Base-by-base conservation (phyloP, 208 protist species). In the Leishmania martiniquensis region DNA sequence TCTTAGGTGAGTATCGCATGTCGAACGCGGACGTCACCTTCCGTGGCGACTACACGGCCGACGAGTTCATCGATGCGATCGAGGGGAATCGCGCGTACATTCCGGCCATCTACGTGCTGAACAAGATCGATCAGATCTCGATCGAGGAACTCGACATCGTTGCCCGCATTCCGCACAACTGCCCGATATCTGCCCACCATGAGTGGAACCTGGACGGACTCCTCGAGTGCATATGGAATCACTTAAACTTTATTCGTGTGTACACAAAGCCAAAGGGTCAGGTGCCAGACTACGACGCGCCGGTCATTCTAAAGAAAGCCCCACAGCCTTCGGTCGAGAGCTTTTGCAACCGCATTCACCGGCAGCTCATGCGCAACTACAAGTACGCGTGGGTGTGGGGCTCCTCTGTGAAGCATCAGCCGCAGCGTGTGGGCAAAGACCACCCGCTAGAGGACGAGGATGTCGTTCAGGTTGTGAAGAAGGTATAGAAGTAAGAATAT, bases 371-470 rank as follows among this genome's bases (percentile, higher is more conserved):
- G 87, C 84, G 89, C 59, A 93, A 98, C 78, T 99, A 99, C 90
- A 99, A 99, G 91, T 99, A 99, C 83, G 99, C 98, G 54, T 93
- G 98, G 87, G 98, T 99, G 60, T 99, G 99, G 99, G 99, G 99
- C 15, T 81, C 89, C 22, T 99, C 95, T 44, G 99, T 99, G 39
- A 99, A 99, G 92, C 97, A 99, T 78, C 95, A 98, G 80, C 99
- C 99, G 45, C 98, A 99, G 87, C 93, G 90, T 76, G 96, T 99
- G 7, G 99, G 99, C 45, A 99, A 98, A 81, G 97, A 99, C 44
- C 99, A 99, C 86, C 65, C 97, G 47, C 88, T 99, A 6, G 87
- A 97, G 2, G 99, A 99, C 85, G 99, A 99, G 80, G 99, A 99
- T 89, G 97, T 99, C 68, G 92, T 99, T 51, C 99, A 99, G 84